Evolutionary conservation across 139 green algal species (phyloP).

Genomic region (Coelastrella sp.): DNA sequence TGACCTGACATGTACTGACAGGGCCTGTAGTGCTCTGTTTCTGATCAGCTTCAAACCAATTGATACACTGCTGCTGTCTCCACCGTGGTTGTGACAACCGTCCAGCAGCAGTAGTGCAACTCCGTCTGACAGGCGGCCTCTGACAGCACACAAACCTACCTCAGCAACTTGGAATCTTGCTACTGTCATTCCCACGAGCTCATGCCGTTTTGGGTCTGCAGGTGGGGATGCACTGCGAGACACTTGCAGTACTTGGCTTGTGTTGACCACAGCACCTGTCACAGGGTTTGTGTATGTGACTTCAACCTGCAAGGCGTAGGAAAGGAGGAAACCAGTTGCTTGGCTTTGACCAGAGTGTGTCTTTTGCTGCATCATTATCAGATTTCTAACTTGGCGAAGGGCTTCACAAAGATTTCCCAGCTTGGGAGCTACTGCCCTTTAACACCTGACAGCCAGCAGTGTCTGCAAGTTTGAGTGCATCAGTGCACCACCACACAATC

Average conservation of each 20-base stretch:
- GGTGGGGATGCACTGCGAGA: neutral
- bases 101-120: too few species aligned
- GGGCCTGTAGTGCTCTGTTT: too few species aligned
- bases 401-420: neutral
- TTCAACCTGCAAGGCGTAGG: neutral
- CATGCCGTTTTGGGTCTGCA: neutral
- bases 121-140: too few species aligned
- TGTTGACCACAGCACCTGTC: constrained; percentile 6
- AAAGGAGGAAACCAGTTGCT: neutral
- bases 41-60: too few species aligned
- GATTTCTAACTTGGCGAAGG: neutral
- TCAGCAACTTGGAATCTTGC: constrained; percentile 50
- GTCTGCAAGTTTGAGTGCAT: too few species aligned
- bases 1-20: too few species aligned
- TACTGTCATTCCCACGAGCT: constrained; percentile 47
- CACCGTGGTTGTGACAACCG: too few species aligned
- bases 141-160: constrained; percentile 3
- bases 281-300: constrained; percentile 9
- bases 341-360: neutral
- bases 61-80: too few species aligned
- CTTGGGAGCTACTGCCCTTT: neutral
- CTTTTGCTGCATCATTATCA: too few species aligned
- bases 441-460: neutral
- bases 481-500: neutral
- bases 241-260: constrained; percentile 11